These are phyloP conservation scores for Theileria annulata DNA, from an alignment of 169 alveolate genomes.

Conservation along the genomic window DNA sequence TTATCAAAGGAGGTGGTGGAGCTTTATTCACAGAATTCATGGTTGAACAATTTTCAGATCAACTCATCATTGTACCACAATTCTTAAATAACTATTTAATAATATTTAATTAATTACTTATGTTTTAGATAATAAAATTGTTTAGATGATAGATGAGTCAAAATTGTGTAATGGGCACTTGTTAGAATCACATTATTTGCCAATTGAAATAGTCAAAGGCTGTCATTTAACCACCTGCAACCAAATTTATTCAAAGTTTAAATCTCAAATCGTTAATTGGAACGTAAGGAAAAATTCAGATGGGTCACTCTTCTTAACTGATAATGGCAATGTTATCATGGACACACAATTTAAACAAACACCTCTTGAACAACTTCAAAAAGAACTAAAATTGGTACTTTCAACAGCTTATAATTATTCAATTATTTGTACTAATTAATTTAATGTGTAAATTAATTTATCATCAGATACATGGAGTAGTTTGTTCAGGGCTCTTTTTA, in stretches of 20 bases:
- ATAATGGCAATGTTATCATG: slow-evolving; percentile 69
- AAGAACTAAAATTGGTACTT: slow-evolving; percentile 52
- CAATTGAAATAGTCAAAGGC: slow-evolving; percentile 72
- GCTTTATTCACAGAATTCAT: slow-evolving; percentile 83
- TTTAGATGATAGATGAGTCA: slow-evolving; percentile 70
- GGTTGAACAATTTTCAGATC: slow-evolving; percentile 72
- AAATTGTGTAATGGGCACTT: slow-evolving; percentile 62
- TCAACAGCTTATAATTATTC: neutral
- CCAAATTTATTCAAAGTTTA: slow-evolving; percentile 36
- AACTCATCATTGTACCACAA: slow-evolving; percentile 62
- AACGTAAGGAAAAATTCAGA: slow-evolving; percentile 55
- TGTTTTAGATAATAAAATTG: neutral
- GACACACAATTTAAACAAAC: slow-evolving; percentile 68
- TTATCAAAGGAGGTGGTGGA: slow-evolving; percentile 86
- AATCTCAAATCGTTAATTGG: slow-evolving; percentile 47
- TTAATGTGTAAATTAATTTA: neutral
- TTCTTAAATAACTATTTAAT: neutral
- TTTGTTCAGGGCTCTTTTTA: slow-evolving; percentile 77
- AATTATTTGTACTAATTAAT: neutral
- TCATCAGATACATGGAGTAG: slow-evolving; percentile 78
- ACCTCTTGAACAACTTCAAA: slow-evolving; percentile 48
- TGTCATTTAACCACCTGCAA: slow-evolving; percentile 62
- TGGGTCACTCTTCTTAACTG: slow-evolving; percentile 69
- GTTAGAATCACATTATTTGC: slow-evolving; percentile 63
- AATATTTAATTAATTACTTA: neutral